phyloP scores from a whole-genome alignment of 78 protist species.

The Isochrysis galbana region DNA sequence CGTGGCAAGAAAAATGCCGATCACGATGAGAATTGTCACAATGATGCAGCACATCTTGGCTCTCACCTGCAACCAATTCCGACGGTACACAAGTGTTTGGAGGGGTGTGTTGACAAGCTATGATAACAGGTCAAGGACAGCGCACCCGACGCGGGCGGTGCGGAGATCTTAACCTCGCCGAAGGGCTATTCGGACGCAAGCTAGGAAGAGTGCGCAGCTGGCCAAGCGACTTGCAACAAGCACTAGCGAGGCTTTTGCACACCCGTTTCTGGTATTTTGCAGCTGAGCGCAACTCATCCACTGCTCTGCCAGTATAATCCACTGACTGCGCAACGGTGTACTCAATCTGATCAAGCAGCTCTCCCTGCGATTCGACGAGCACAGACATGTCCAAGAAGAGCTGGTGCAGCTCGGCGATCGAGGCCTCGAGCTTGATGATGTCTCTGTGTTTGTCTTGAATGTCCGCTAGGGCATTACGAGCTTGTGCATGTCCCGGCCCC shows the following conservation, averaged over 20 bases:
- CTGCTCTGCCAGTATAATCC: constrained; percentile 64
- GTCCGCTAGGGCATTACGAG: constrained; percentile 62
- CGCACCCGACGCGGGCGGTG: too few relatives aligned
- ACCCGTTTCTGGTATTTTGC: constrained; percentile 46
- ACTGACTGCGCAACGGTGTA: constrained; percentile 68
- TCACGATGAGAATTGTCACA: neutral
- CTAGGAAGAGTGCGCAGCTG: too few relatives aligned
- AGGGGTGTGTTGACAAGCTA: neutral
- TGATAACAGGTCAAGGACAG: too few relatives aligned
- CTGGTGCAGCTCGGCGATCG: constrained; percentile 80
- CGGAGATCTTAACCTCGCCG: neutral
- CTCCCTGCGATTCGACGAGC: constrained; percentile 51
- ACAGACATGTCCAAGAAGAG: constrained; percentile 79
- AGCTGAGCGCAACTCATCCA: constrained; percentile 71
- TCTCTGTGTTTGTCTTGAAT: constrained; percentile 79
- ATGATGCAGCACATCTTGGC: neutral
- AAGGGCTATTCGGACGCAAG: neutral
- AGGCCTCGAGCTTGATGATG: constrained; percentile 66
- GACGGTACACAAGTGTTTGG: neutral
- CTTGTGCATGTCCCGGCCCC: constrained; percentile 58
- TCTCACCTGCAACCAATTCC: neutral
- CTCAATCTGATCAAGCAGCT: constrained; percentile 74
- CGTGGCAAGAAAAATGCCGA: neutral
- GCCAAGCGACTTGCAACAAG: too few relatives aligned
- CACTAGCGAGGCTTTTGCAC: too few relatives aligned